Evolutionary conservation across 2,329 filamentous ascomycete species (phyloP).

Genomic region (Colletotrichum ledebouriae): DNA sequence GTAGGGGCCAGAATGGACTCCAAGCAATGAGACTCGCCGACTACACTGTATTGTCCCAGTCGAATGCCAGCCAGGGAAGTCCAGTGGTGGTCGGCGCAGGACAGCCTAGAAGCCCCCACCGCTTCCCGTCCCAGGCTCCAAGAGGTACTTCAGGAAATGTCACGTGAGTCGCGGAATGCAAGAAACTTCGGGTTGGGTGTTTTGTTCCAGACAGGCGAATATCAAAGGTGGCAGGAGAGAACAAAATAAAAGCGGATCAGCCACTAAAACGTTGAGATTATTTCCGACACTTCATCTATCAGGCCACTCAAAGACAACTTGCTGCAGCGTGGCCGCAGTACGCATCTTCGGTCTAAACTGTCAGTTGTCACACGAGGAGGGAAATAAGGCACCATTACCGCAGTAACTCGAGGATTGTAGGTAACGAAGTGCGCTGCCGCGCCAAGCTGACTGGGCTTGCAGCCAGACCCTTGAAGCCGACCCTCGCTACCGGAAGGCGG

Average conservation of each 20-base stretch:
- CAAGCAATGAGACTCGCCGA: slow-evolving; percentile 5
- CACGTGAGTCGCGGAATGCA: slow-evolving; percentile 12
- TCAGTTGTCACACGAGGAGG: not conserved
- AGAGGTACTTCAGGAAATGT: not conserved
- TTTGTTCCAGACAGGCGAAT: not conserved
- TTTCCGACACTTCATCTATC: not conserved
- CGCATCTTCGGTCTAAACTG: slow-evolving; percentile 4
- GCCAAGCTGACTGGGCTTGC: slow-evolving; percentile 29
- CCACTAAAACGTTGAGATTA: not conserved
- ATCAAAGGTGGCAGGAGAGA: not conserved
- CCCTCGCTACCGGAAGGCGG: slow-evolving; percentile 41
- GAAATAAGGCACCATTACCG: slow-evolving; percentile 4
- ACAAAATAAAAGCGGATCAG: slow-evolving; percentile 23
- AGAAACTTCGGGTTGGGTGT: not conserved
- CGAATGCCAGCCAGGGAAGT: not conserved
- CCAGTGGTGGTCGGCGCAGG: slow-evolving; percentile 26
- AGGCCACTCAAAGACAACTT: slow-evolving; percentile 2
- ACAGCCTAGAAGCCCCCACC: not conserved
- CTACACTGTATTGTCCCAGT: too few relatives aligned
- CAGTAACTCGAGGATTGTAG: not conserved
- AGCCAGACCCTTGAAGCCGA: slow-evolving; percentile 40
- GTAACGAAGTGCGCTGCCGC: slow-evolving; percentile 11
- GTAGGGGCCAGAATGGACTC: slow-evolving; percentile 25
- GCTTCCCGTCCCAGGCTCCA: not conserved
- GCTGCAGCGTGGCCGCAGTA: not conserved